These are phyloP conservation scores for Phaeomoniella chlamydospora DNA, from an alignment of 2,329 filamentous ascomycete species.

Conservation along the genomic window DNA sequence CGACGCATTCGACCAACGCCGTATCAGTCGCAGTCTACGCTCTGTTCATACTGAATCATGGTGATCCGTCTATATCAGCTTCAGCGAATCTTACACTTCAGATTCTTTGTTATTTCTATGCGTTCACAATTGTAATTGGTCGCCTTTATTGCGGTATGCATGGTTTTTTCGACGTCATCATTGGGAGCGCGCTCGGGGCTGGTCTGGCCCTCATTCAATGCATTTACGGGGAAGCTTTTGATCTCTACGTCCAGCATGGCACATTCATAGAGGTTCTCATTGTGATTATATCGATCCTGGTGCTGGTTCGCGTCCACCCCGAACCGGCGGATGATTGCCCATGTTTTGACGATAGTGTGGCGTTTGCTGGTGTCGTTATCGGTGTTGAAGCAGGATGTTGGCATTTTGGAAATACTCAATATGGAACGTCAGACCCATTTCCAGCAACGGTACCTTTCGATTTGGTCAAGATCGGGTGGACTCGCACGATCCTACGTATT, in stretches of 20 bases:
- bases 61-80: constrained; percentile 46
- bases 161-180: constrained; percentile 78
- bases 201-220: constrained; percentile 43
- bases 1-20: constrained; percentile 92
- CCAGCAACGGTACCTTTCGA: constrained; percentile 51
- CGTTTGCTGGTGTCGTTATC: constrained; percentile 81
- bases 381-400: constrained; percentile 72
- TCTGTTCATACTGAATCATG: constrained; percentile 53
- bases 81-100: constrained; percentile 50
- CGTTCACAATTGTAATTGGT: constrained; percentile 75
- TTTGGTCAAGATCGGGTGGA: constrained; percentile 50
- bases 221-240: constrained; percentile 42
- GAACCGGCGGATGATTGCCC: constrained; percentile 95
- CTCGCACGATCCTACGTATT: constrained; percentile 51
- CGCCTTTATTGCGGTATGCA: constrained; percentile 98
- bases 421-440: constrained; percentile 34
- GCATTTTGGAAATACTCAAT: constrained; percentile 54
- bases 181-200: constrained; percentile 66
- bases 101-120: constrained; percentile 65
- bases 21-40: constrained; percentile 84
- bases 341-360: constrained; percentile 90
- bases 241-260: constrained; percentile 54
- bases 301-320: constrained; percentile 76
- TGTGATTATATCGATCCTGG: constrained; percentile 51
- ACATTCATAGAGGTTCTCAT: constrained; percentile 50